Base-by-base conservation (phyloP, 2,329 filamentous ascomycete species). In the Chrysoporthe cubensis region DNA sequence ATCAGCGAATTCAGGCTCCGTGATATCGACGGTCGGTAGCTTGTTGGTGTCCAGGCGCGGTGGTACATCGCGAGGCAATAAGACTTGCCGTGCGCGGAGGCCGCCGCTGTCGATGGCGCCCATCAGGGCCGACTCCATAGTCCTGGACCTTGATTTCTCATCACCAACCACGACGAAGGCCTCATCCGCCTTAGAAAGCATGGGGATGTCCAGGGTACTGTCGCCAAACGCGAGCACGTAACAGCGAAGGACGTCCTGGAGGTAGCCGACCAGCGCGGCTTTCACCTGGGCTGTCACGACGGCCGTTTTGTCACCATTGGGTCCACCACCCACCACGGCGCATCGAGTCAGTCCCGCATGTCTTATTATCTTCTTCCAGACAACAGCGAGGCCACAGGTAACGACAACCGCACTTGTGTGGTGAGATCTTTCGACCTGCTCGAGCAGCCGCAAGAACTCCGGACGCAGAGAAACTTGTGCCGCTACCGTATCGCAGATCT, bases 141-240 rank as follows among this genome's bases (percentile, higher is more conserved):
- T 79, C 46, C 78, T 81, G 74, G 85, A 89, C 64, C 86, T 80
- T 0, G 62, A 74, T 0, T 69, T 4, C 71, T 83, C 74, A 0
- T 84, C 75, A 0, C 86, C 85, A 4, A 87, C 85, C 0, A 90
- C 81, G 4, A 90, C 80, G 56, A 88, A 73, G 0, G 86, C 84
- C 67, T 83, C 68, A 70, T 90, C 75, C 0, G 88, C 88, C 44
- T 76, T 71, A 2, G 69, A 70, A 14, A 90, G 71, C 88, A 91
- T 91, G 0, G 77, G 75, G 21, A 90, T 50, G 71, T 90, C 88
- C 7, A 89, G 69, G 0, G 80, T 79, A 70, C 87, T 87, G 71
- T 90, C 87, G n/a, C 88, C 87, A 71, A 90, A 87, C 0, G 85
- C 88, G 18, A 54, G 50, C 14, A 57, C 54, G 54, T 57, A 32